A percentile compares a stretch with the other conserved stretches of the same genome.
Evolutionary conservation across 208 protist species (phyloP).

Genomic region (Leishmania braziliensis): DNA sequence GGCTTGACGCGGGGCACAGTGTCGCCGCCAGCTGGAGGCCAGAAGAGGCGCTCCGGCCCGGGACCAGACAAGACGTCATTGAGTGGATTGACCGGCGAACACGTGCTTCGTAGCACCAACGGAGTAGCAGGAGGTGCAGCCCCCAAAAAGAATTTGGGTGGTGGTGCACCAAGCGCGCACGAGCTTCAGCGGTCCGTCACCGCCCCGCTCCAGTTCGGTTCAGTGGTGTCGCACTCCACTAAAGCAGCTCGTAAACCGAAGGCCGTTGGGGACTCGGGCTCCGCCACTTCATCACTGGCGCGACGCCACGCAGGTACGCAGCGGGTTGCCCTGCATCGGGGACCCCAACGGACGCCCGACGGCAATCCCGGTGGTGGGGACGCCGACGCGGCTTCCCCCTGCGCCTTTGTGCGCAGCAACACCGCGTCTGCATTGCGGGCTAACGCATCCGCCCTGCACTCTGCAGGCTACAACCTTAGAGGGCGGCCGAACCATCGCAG

Average conservation of each 20-base stretch:
- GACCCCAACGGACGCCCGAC: neutral
- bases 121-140: neutral
- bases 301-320: neutral
- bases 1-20: slow-evolving; percentile 9
- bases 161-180: neutral
- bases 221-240: slow-evolving; percentile 4
- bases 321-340: neutral
- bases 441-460: neutral
- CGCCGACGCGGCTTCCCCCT: neutral
- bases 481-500: neutral
- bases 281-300: neutral
- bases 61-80: neutral
- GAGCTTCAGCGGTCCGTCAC: slow-evolving; percentile 22
- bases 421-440: slow-evolving; percentile 24
- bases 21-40: neutral
- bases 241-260: neutral
- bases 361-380: neutral
- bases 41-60: neutral
- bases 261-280: neutral
- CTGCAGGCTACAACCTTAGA: neutral
- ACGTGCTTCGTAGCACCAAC: neutral
- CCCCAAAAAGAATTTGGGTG: neutral
- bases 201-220: slow-evolving; percentile 13
- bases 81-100: neutral
- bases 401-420: slow-evolving; percentile 34